Evolutionary conservation across 2,329 filamentous ascomycete genomes (phyloP), one percentile per base, ranked within the genome.

Genomic region (Fusarium nygamai): DNA sequence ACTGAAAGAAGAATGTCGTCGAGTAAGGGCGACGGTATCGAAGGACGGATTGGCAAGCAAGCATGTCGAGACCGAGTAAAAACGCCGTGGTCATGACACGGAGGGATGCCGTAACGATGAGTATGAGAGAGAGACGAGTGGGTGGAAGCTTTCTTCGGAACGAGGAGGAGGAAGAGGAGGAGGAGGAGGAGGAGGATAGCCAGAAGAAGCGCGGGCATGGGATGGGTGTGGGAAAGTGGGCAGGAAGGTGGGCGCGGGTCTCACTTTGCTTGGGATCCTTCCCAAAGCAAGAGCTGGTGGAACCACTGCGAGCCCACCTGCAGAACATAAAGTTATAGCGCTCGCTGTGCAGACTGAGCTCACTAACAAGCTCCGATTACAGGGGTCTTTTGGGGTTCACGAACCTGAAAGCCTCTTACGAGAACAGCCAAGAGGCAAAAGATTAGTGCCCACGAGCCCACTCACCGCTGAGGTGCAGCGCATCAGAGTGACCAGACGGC

Each of bases 111-210:
- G 69, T 56, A 67, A 65, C 41, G 66, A 68, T 65, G 60, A 59
- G 69, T 59, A 69, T 74, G 64, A 61, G 65, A 47, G 57, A 56
- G 69, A 75, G 69, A 69, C 73, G 80, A 82, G 78, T 76, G 68
- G 72, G 79, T 76, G 78, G 78, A 74, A 80, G 75, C 75, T 78
- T 70, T 74, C 61, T 70, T 67, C 50, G 64, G 67, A 48, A 48
- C 41, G 56, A 48, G 10, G 56, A 58, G n/a, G n/a, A 68, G 65
- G 54, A 76, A 48, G 71, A 64, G n/a, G n/a, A n/a, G 66, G 69
- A 66, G 50, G 67, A 72, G 48, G 67, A 72, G 53, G 67, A 72
- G 59, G 38, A 57, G 68, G 50, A 56, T 33, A 33, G 44, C 31
- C 41, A 51, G 65, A 64, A 50, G 64, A 69, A 50, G 67, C 44